Evolutionary conservation across 2,329 filamentous ascomycete species (phyloP).

Genomic region (Diaporthe humulicola): DNA sequence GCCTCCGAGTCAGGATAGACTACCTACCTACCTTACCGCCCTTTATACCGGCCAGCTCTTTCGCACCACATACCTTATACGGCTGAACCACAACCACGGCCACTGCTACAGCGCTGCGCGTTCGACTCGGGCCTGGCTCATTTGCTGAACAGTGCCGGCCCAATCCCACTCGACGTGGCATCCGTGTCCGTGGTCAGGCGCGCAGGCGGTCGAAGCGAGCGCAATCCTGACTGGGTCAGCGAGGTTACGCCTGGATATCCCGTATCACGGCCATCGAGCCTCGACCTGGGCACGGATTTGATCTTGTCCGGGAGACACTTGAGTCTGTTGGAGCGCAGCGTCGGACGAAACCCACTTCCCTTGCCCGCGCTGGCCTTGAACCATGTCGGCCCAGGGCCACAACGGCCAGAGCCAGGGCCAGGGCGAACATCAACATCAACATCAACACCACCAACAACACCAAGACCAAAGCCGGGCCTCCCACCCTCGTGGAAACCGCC

Average conservation of each 20-base stretch:
- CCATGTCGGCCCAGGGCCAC: conserved; percentile 10
- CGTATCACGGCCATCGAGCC: not conserved
- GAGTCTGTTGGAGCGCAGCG: not conserved
- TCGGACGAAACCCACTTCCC: not conserved
- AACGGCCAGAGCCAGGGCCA: not conserved
- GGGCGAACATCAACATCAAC: not conserved
- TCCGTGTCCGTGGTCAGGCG: not conserved
- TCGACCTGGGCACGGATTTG: not conserved
- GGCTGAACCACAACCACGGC: not conserved
- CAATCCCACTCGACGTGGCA: not conserved
- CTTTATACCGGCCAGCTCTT: not conserved
- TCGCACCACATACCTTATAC: too few relatives aligned
- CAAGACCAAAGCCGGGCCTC: conserved; percentile 1
- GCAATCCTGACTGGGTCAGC: not conserved
- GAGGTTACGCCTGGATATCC: conserved; percentile 2
- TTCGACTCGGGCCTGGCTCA: too few relatives aligned
- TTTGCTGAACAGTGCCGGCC: not conserved
- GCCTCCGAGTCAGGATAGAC: conserved; percentile 7
- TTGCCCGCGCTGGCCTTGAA: too few relatives aligned
- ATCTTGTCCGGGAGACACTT: not conserved
- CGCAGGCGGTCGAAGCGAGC: not conserved
- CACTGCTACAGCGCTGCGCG: too few relatives aligned
- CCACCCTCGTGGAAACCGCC: conserved; percentile 29
- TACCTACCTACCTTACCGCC: conserved; percentile 15
- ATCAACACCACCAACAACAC: not conserved